Conservation (phyloP, 2,329 filamentous ascomycete species). For the Metarhizium sp. region DNA sequence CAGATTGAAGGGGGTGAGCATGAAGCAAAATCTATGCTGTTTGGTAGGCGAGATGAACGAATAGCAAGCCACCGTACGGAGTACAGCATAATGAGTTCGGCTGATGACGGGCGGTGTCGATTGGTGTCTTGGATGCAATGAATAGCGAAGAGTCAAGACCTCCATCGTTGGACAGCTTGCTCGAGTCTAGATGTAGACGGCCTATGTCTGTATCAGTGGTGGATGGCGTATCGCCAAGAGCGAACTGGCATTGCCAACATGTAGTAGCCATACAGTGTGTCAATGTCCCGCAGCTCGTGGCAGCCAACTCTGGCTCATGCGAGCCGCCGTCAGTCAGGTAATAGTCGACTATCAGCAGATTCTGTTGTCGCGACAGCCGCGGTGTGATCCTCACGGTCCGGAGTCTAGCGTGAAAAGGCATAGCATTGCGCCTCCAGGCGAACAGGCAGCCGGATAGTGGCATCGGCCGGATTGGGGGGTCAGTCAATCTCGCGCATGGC, state of each 20-base stretch:
- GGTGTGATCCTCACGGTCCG: background rate
- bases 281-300: background rate
- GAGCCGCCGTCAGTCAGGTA: background rate
- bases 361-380: background rate
- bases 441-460: background rate
- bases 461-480: background rate
- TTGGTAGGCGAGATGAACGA: background rate
- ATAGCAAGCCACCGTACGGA: background rate
- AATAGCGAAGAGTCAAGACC: too few species aligned
- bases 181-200: too few species aligned
- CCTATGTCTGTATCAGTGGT: too few species aligned
- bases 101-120: slow-evolving; percentile 6
- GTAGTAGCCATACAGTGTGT: too few species aligned
- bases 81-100: background rate
- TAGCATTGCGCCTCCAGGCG: background rate
- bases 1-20: background rate
- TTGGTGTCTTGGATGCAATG: background rate
- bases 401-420: background rate
- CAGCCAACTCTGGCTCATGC: background rate
- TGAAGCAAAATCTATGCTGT: background rate
- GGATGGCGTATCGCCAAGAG: too few species aligned
- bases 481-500: background rate
- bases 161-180: too few species aligned
- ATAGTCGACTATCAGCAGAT: background rate
- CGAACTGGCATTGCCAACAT: too few species aligned